Evolutionary conservation across 192 early-diverging fungal genomes (phyloP).

Genomic region (Gaertneriomyces semiglobifer): DNA sequence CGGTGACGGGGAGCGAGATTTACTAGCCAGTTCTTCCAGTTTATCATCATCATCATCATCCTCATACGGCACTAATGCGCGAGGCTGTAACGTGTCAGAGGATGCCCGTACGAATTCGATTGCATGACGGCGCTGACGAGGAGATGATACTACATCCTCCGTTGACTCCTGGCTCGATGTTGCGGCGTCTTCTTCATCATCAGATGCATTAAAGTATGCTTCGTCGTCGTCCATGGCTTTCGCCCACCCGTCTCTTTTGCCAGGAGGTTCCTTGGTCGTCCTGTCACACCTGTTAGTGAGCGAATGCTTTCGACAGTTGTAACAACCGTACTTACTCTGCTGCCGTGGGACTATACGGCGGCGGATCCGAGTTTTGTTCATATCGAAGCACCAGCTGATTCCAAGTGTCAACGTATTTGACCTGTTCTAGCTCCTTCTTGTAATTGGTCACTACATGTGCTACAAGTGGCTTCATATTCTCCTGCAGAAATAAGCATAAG

Average conservation of each 20-base stretch:
- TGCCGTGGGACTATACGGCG: slow-evolving; percentile 27
- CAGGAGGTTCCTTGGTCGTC: background rate
- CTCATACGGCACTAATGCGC: slow-evolving; percentile 20
- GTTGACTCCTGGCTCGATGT: background rate
- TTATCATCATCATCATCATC: slow-evolving; percentile 33
- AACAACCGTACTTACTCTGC: slow-evolving; percentile 22
- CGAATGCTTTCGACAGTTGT: background rate
- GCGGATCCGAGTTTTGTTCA: slow-evolving; percentile 63
- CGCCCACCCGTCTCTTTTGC: slow-evolving; percentile 35
- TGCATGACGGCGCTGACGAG: background rate
- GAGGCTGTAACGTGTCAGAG: slow-evolving; percentile 5
- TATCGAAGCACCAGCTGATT: slow-evolving; percentile 52
- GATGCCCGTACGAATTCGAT: slow-evolving; percentile 31
- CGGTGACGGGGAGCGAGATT: slow-evolving; percentile 3
- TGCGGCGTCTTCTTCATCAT: slow-evolving; percentile 35
- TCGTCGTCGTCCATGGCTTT: slow-evolving; percentile 74
- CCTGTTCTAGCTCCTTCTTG: slow-evolving; percentile 54
- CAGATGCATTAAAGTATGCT: slow-evolving; percentile 68
- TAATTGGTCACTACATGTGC: slow-evolving; percentile 64
- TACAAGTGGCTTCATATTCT: slow-evolving; percentile 65
- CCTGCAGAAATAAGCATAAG: slow-evolving; percentile 17
- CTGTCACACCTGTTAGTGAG: background rate
- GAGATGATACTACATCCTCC: background rate
- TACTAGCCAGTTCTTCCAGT: slow-evolving; percentile 5
- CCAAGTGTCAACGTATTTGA: slow-evolving; percentile 65